Conservation (phyloP, 768 basidiomycete genomes). For the Boletus rubescentipes region DNA sequence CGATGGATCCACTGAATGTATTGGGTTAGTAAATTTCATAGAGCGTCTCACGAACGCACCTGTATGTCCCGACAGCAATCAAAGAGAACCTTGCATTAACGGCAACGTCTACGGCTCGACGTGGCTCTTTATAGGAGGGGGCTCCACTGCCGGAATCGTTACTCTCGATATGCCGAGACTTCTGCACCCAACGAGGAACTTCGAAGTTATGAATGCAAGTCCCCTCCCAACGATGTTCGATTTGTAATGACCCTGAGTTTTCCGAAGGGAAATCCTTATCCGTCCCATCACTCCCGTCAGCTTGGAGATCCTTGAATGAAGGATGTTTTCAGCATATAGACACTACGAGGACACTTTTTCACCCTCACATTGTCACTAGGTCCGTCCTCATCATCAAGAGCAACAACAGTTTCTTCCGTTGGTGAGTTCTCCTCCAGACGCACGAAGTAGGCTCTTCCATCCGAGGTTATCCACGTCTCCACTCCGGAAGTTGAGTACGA, state of each 20-base stretch:
- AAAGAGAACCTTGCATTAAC: conserved; percentile 82
- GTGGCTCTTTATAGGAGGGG: conserved; percentile 59
- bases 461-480: conserved; percentile 85
- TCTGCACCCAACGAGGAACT: conserved; percentile 77
- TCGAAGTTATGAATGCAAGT: conserved; percentile 78
- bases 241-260: conserved; percentile 5
- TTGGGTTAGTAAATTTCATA: background rate
- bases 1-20: conserved; percentile 56
- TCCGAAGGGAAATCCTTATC: conserved; percentile 4
- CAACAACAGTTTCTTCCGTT: background rate
- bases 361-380: conserved; percentile 46
- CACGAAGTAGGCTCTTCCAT: conserved; percentile 80
- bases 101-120: conserved; percentile 61
- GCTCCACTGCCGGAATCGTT: conserved; percentile 34
- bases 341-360: background rate
- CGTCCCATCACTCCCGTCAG: conserved; percentile 2
- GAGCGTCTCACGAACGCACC: conserved; percentile 39
- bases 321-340: conserved; percentile 3
- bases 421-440: conserved; percentile 48
- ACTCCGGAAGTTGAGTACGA: conserved; percentile 55
- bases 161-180: conserved; percentile 59
- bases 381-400: conserved; percentile 42
- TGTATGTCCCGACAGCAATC: conserved; percentile 73
- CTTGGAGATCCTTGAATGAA: conserved; percentile 7
- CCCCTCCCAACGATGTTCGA: conserved; percentile 57